These are phyloP conservation scores for Cladorrhinum sp. DNA, from an alignment of 2,329 filamentous ascomycete species.

Conservation along the genomic window DNA sequence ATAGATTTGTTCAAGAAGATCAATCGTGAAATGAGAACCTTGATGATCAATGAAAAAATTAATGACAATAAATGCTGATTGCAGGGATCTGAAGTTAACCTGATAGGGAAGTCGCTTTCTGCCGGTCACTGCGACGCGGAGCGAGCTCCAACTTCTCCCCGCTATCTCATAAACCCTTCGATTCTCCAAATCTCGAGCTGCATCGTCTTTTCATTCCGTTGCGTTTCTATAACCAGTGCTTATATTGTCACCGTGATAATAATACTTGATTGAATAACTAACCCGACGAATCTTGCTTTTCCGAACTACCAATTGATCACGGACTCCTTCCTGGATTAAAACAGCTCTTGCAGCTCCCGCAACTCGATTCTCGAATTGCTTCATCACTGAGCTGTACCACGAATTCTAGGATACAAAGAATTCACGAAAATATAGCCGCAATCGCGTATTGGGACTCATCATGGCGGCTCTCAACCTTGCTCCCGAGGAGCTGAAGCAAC, in stretches of 20 bases:
- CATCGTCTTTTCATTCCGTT: neutral
- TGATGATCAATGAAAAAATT: neutral
- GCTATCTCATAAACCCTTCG: neutral
- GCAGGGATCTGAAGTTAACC: neutral
- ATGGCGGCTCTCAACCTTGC: conserved; percentile 50
- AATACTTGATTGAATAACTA: neutral
- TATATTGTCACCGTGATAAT: neutral
- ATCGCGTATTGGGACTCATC: neutral
- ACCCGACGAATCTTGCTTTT: neutral
- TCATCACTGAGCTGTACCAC: no score
- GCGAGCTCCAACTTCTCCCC: neutral
- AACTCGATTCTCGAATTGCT: neutral
- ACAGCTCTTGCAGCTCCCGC: neutral
- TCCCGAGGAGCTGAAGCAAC: conserved; percentile 61
- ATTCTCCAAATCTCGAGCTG: neutral
- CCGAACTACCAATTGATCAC: neutral
- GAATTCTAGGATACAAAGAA: neutral
- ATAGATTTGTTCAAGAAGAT: no score
- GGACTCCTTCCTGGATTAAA: neutral
- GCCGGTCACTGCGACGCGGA: neutral
- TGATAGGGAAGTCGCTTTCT: neutral
- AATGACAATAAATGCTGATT: neutral
- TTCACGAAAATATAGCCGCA: neutral
- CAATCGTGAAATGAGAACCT: neutral
- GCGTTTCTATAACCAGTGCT: neutral